These are phyloP conservation scores for Arachis hypogaea DNA, from an alignment of 306 rosid species.

Conservation along the genomic window DNA sequence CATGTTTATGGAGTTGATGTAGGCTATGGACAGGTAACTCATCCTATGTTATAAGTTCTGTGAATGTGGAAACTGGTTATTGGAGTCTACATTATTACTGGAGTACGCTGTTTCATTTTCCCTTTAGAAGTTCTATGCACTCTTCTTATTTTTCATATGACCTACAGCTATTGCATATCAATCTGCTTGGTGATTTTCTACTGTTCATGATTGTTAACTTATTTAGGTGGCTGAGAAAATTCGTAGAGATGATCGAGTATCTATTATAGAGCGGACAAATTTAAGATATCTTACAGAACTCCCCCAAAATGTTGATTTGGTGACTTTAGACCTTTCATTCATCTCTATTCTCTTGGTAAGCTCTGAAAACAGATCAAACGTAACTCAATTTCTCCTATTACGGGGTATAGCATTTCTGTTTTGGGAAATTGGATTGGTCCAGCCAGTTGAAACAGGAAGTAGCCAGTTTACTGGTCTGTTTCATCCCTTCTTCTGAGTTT, in stretches of 20 bases:
- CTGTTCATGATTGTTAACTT: slow-evolving; percentile 32
- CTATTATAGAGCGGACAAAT: slow-evolving; percentile 86
- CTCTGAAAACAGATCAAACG: slow-evolving; percentile 28
- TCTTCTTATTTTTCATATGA: slow-evolving; percentile 5
- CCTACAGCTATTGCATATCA: slow-evolving; percentile 19
- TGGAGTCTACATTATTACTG: background rate
- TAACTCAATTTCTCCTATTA: background rate
- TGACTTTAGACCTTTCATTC: slow-evolving; percentile 93
- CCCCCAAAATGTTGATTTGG: slow-evolving; percentile 89
- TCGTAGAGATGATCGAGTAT: slow-evolving; percentile 75
- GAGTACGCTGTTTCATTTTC: slow-evolving; percentile 1
- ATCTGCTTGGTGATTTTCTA: slow-evolving; percentile 13
- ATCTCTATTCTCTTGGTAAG: slow-evolving; percentile 93
- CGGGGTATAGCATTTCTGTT: slow-evolving; percentile 3
- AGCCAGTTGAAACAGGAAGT: background rate
- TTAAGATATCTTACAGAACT: slow-evolving; percentile 83
- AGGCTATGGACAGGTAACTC: slow-evolving; percentile 91
- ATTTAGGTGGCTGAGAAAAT: slow-evolving; percentile 86
- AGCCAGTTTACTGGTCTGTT: background rate
- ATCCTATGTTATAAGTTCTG: slow-evolving; percentile 11
- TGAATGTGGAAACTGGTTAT: background rate
- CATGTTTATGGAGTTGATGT: slow-evolving; percentile 92
- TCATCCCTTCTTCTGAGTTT: background rate
- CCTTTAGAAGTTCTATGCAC: background rate
- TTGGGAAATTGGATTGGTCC: background rate